phyloP scores from a whole-genome alignment of 1,284 basidiomycete species.

The Amylostereum areolatum region DNA sequence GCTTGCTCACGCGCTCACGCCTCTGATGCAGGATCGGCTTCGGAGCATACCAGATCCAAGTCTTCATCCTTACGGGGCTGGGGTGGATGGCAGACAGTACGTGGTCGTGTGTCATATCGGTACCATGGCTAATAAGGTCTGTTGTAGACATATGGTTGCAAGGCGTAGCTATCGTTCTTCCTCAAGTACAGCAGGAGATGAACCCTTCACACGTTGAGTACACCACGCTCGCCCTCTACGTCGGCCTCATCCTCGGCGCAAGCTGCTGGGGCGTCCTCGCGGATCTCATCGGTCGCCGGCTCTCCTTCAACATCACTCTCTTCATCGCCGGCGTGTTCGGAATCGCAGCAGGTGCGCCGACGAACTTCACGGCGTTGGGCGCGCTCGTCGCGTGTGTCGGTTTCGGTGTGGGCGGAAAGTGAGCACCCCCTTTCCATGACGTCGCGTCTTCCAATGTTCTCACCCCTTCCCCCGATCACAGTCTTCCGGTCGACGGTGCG shows the following conservation, averaged over 20 bases:
- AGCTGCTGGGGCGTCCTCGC: constrained; percentile 47
- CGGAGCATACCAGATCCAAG: constrained; percentile 54
- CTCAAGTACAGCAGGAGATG: constrained; percentile 40
- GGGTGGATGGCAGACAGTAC: constrained; percentile 50
- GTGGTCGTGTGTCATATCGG: constrained; percentile 25
- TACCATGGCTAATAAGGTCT: no score
- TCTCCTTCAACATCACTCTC: constrained; percentile 57
- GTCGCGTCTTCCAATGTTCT: no score
- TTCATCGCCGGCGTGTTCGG: constrained; percentile 56
- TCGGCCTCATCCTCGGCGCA: constrained; percentile 54
- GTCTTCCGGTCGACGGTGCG: constrained; percentile 47
- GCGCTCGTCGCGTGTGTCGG: constrained; percentile 47
- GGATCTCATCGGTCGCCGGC: constrained; percentile 42
- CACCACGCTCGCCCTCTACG: constrained; percentile 49
- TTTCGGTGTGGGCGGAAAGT: constrained; percentile 57
- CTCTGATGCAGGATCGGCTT: constrained; percentile 44
- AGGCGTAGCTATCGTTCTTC: constrained; percentile 46
- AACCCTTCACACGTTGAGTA: constrained; percentile 38
- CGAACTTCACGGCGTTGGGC: constrained; percentile 45
- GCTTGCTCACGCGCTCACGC: constrained; percentile 2
- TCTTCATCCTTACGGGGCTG: constrained; percentile 50
- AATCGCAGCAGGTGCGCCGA: constrained; percentile 47
- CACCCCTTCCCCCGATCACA: no score
- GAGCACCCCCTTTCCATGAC: constrained; percentile 14
- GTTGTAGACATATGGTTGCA: constrained; percentile 2